Evolutionary conservation across 257 asterid species (phyloP).

Genomic region (Ilex asprella): DNA sequence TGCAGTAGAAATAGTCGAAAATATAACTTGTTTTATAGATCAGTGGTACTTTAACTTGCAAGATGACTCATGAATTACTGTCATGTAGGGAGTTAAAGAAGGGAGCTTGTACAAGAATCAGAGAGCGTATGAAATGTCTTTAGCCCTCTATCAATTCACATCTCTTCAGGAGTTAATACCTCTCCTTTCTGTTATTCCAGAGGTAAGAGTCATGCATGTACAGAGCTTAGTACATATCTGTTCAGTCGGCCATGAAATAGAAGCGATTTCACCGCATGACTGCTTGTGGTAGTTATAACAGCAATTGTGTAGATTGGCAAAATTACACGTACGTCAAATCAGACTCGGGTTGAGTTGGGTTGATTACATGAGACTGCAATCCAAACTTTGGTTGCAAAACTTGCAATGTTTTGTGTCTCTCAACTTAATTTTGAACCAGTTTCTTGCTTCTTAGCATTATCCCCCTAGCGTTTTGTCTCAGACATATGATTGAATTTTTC

Average conservation of each 20-base stretch:
- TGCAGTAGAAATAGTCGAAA: not conserved
- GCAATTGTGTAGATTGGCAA: not conserved
- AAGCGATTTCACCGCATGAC: no score
- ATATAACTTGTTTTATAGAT: not conserved
- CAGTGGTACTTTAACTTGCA: not conserved
- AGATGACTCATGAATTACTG: slow-evolving; percentile 13
- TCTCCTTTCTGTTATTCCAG: slow-evolving; percentile 57
- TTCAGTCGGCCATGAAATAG: no score
- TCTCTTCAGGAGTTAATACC: slow-evolving; percentile 56
- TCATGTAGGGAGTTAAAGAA: slow-evolving; percentile 38
- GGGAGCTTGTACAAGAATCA: slow-evolving; percentile 19
- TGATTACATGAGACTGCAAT: not conserved
- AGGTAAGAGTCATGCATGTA: slow-evolving; percentile 38
- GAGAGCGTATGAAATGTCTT: slow-evolving; percentile 29
- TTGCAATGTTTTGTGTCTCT: not conserved
- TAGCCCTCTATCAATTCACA: slow-evolving; percentile 36
- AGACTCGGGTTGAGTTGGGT: not conserved
- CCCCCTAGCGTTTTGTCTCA: no score
- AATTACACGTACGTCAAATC: not conserved
- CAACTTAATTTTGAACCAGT: no score
- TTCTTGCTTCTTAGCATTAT: no score
- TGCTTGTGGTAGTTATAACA: no score
- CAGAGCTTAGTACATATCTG: not conserved
- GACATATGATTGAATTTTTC: no score
- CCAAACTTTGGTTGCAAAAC: not conserved